Percentiles rank a stretch among this genome's conserved stretches.
These are phyloP conservation scores for Rhizoclosmatium globosum DNA, from an alignment of 192 early-diverging fungal species.

Conservation along the genomic window DNA sequence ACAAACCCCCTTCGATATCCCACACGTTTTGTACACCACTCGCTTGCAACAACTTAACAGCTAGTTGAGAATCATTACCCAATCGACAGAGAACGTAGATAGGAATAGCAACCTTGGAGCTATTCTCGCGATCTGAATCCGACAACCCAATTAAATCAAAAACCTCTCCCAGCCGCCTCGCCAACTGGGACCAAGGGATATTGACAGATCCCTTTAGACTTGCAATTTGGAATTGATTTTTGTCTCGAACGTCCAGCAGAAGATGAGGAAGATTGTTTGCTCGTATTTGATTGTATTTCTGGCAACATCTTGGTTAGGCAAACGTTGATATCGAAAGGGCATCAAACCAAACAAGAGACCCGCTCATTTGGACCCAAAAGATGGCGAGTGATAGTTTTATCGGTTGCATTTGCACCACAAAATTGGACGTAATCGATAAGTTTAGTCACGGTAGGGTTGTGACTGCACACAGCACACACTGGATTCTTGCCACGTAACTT, in stretches of 20 bases:
- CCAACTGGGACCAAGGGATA: constrained; percentile 51
- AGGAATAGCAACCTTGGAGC: constrained; percentile 17
- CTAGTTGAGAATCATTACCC: constrained; percentile 91
- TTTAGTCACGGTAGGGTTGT: constrained; percentile 77
- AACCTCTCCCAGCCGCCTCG: constrained; percentile 28
- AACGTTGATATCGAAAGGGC: constrained; percentile 1
- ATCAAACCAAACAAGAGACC: constrained; percentile 37
- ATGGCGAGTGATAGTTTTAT: constrained; percentile 59
- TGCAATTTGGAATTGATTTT: constrained; percentile 86
- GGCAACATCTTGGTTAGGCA: not conserved
- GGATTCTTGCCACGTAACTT: constrained; percentile 75
- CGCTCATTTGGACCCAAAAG: constrained; percentile 52
- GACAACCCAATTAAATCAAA: constrained; percentile 38
- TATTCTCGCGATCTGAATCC: constrained; percentile 21
- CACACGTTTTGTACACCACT: constrained; percentile 67
- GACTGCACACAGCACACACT: constrained; percentile 88
- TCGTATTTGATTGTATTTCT: constrained; percentile 60
- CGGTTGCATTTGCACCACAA: constrained; percentile 81
- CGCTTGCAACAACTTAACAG: constrained; percentile 77
- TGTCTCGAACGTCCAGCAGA: constrained; percentile 91
- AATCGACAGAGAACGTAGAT: constrained; percentile 88
- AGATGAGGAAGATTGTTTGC: constrained; percentile 62
- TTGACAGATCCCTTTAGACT: constrained; percentile 72
- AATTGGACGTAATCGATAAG: constrained; percentile 94
- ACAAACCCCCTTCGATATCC: constrained; percentile 86